These are phyloP conservation scores for Aegle marmelos DNA, from an alignment of 345 rosid species.

Conservation along the genomic window DNA sequence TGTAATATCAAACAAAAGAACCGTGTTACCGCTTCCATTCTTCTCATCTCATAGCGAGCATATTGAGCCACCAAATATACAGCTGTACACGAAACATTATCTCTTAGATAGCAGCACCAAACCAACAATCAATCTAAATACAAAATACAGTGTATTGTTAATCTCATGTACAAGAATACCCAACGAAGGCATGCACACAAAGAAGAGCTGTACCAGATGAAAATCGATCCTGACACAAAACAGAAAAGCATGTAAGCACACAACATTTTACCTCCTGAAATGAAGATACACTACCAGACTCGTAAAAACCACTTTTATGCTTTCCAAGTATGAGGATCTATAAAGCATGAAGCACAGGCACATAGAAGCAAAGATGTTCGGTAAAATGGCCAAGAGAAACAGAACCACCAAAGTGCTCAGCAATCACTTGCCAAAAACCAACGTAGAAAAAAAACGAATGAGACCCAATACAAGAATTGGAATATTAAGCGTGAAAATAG, in stretches of 20 bases:
- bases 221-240: constrained; percentile 71
- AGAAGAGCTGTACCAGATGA: constrained; percentile 92
- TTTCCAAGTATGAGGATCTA: too few species aligned
- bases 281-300: background rate
- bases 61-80: constrained; percentile 86
- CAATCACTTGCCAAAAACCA: background rate
- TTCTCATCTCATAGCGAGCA: constrained; percentile 76
- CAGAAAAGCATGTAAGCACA: constrained; percentile 22
- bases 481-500: background rate
- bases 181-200: constrained; percentile 88
- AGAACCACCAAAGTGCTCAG: background rate
- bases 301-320: background rate
- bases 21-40: constrained; percentile 71
- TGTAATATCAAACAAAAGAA: background rate
- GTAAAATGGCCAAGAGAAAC: constrained; percentile 29
- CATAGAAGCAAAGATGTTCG: constrained; percentile 13
- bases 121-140: constrained; percentile 4
- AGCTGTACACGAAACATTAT: constrained; percentile 43
- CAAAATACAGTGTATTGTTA: constrained; percentile 1
- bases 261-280: background rate
- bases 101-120: constrained; percentile 28
- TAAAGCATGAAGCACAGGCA: too few species aligned
- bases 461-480: background rate
- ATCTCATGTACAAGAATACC: constrained; percentile 44
- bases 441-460: too few species aligned